Evolutionary conservation across 306 rosid species (phyloP).

Genomic region (barrel medic (Medicago truncatula)): DNA sequence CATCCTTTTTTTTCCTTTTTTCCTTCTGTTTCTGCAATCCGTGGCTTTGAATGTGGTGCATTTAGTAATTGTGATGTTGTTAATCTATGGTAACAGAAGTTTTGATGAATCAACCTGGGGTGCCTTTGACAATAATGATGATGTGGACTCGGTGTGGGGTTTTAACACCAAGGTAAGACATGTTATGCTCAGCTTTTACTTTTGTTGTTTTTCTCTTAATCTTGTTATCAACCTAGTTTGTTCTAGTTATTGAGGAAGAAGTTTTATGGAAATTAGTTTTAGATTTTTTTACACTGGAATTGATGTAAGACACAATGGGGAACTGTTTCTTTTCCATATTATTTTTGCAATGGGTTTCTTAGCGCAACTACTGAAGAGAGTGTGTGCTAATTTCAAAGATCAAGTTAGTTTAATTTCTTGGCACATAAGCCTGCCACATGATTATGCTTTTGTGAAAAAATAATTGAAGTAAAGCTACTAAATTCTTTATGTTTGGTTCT

Average conservation of each 20-base stretch:
- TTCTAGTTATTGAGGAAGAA: constrained; percentile 24
- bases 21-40: constrained; percentile 7
- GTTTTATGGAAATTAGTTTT: constrained; percentile 6
- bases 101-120: constrained; percentile 94
- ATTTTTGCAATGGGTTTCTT: constrained; percentile 35
- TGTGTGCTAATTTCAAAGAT: constrained; percentile 30
- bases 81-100: constrained; percentile 58
- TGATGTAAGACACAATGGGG: constrained; percentile 5
- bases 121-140: constrained; percentile 84
- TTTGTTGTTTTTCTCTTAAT: constrained; percentile 15
- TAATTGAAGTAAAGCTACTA: constrained; percentile 17
- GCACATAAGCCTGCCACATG: constrained; percentile 20
- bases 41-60: constrained; percentile 28
- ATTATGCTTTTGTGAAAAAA: constrained; percentile 2
- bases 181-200: constrained; percentile 23
- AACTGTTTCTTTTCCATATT: not conserved
- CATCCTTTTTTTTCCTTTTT: constrained; percentile 7
- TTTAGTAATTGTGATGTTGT: constrained; percentile 41
- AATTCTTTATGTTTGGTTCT: constrained; percentile 44
- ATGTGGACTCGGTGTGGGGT: constrained; percentile 89
- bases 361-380: constrained; percentile 9
- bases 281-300: constrained; percentile 26
- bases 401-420: constrained; percentile 39
- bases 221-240: constrained; percentile 12
- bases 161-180: constrained; percentile 74